phyloP scores from a whole-genome alignment of 2,329 filamentous ascomycete species.

The Sclerotinia spermophila region DNA sequence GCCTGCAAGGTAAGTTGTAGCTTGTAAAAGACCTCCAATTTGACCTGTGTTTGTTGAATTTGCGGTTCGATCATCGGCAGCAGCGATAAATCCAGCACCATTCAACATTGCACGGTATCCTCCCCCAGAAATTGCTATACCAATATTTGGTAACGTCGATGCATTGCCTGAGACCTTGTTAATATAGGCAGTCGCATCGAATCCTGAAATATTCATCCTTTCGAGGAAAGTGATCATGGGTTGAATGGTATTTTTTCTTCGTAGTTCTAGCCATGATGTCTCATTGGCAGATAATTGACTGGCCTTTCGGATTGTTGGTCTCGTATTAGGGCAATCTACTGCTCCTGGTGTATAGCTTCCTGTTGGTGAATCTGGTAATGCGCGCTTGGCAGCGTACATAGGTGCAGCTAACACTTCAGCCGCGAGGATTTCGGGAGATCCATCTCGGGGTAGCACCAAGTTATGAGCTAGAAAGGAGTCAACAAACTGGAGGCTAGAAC shows the following conservation, averaged over 20 bases:
- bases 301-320: slow-evolving; percentile 66
- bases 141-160: slow-evolving; percentile 63
- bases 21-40: slow-evolving; percentile 76
- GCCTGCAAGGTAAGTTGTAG: slow-evolving; percentile 75
- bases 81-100: slow-evolving; percentile 73
- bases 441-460: slow-evolving; percentile 26
- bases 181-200: slow-evolving; percentile 74
- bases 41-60: slow-evolving; percentile 61
- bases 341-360: slow-evolving; percentile 68
- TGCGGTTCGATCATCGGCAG: slow-evolving; percentile 70
- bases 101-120: slow-evolving; percentile 85
- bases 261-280: slow-evolving; percentile 65
- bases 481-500: neutral
- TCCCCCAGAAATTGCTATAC: slow-evolving; percentile 75
- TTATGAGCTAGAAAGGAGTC: slow-evolving; percentile 37
- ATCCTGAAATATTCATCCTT: slow-evolving; percentile 69
- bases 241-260: slow-evolving; percentile 68
- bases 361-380: slow-evolving; percentile 40
- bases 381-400: slow-evolving; percentile 28
- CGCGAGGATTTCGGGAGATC: slow-evolving; percentile 26
- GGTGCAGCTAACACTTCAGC: slow-evolving; percentile 29
- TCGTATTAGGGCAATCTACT: slow-evolving; percentile 65
- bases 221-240: slow-evolving; percentile 73
- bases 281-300: slow-evolving; percentile 63
- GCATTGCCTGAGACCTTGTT: slow-evolving; percentile 53